Base-by-base conservation (phyloP, 106 monocot genomes). In the Dendrobium chrysotoxum region DNA sequence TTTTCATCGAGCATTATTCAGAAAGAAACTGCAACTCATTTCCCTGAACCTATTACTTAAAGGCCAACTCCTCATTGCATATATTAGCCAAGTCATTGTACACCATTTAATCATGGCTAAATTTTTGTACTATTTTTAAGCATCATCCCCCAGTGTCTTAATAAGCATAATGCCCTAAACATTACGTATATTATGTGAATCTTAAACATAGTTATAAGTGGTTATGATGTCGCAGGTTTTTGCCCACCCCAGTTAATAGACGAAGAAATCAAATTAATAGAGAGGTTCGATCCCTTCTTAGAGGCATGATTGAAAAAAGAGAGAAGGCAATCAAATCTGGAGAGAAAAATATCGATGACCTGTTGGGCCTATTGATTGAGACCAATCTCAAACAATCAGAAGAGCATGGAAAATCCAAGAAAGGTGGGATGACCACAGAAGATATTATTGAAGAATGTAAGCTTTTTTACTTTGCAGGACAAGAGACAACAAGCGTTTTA, bases 391-490 rank as follows among this genome's bases (percentile, higher is more conserved):
- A 78, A 53, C 71, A 81, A 7, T 46, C 3, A 21, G 64, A 58
- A 83, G 86, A 86, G 61, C 40, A 82, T 42, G 79, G 83, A 12
- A 90, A 86, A 28, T 79, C 75, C 39, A 53, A 77, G 17, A 78
- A 80, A 26, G 23, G 31, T 28, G 83, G 50, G 45, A 82, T 95
- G 82, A 92, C 75, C 4, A 82, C 76, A 7, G 86, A 92, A 6
- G 92, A 95, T 0, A 71, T 95, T 53, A 90, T 92, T 40, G 88
- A 87, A 21, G 95, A 92, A 78, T 95, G 95, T 53, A 92, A 86
- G 68, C 81, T 95, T 16, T 95, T 95, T 82, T 95, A 95, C 82
- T 91, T 91, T 79, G 90, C 93, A 10, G 93, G 93, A 13, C 82
- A 87, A 47, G 90, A 93, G 84, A 95, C 88, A 0, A 94, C 91